A percentile compares a stretch with the other conserved stretches of the same genome.
Evolutionary conservation across 306 rosid species (phyloP).

Genomic region (Prunus mume): DNA sequence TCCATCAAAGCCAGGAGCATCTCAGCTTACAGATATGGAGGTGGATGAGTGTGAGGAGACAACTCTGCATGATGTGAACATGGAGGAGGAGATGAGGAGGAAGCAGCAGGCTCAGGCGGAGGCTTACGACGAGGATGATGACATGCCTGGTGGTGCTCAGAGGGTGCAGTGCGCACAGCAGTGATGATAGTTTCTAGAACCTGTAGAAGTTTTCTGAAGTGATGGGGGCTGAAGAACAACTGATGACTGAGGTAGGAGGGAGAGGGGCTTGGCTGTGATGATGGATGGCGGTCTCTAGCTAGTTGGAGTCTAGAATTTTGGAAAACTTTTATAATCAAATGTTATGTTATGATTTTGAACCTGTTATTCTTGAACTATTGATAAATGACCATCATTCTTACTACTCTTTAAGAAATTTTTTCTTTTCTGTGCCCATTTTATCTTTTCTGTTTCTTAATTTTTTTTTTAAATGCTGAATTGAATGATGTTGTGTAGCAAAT

Average conservation of each 20-base stretch:
- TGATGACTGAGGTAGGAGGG: neutral
- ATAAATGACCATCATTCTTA: slow-evolving; percentile 1
- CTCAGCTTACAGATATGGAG: slow-evolving; percentile 79
- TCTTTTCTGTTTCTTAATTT: neutral
- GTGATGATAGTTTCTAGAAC: slow-evolving; percentile 19
- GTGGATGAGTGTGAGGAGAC: slow-evolving; percentile 95
- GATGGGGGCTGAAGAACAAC: neutral
- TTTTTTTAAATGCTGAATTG: neutral
- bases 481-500: no score
- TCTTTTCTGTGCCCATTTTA: neutral
- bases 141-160: slow-evolving; percentile 84
- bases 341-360: neutral
- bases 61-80: slow-evolving; percentile 75
- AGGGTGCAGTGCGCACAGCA: slow-evolving; percentile 92
- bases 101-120: slow-evolving; percentile 55
- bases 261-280: neutral
- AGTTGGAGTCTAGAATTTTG: neutral
- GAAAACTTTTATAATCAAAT: neutral
- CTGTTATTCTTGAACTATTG: neutral
- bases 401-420: neutral
- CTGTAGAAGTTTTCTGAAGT: neutral
- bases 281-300: neutral
- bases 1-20: slow-evolving; percentile 51
- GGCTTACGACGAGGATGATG: slow-evolving; percentile 83
- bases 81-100: slow-evolving; percentile 85